Conservation (phyloP, 305 asterid genomes). For the Fraxinus floribunda region DNA sequence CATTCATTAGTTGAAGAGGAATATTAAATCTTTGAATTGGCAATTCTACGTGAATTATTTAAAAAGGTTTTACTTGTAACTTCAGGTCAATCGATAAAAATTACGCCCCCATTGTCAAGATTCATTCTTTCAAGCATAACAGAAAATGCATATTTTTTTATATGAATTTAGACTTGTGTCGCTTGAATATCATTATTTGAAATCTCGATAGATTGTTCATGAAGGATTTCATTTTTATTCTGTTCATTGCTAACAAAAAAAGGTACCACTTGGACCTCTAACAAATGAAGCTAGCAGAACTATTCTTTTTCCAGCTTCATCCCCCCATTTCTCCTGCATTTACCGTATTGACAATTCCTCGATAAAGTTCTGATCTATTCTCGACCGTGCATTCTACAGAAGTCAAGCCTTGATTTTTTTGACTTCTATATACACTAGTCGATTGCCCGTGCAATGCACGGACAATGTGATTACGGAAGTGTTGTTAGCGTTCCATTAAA, state of each 20-base stretch:
- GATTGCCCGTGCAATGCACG: too few relatives aligned
- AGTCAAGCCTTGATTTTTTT: background rate
- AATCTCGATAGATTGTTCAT: background rate
- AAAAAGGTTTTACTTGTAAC: background rate
- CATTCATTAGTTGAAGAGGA: background rate
- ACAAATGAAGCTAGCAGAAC: background rate
- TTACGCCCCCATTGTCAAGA: background rate
- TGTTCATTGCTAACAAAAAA: background rate
- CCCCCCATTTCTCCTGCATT: background rate
- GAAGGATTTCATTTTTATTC: background rate
- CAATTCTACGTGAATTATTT: too few relatives aligned
- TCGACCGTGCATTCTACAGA: background rate
- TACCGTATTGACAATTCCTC: background rate
- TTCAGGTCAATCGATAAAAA: background rate
- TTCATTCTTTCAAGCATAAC: background rate
- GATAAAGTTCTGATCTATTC: background rate
- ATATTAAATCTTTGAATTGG: background rate
- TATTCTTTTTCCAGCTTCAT: background rate
- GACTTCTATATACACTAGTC: background rate
- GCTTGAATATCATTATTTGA: background rate
- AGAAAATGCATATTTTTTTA: background rate
- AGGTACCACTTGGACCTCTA: background rate
- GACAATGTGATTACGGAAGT: too few relatives aligned
- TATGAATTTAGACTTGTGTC: background rate
- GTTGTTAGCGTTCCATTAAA: too few relatives aligned